phyloP scores from a whole-genome alignment of 257 asterid species.

The Solanum chiquidenum region DNA sequence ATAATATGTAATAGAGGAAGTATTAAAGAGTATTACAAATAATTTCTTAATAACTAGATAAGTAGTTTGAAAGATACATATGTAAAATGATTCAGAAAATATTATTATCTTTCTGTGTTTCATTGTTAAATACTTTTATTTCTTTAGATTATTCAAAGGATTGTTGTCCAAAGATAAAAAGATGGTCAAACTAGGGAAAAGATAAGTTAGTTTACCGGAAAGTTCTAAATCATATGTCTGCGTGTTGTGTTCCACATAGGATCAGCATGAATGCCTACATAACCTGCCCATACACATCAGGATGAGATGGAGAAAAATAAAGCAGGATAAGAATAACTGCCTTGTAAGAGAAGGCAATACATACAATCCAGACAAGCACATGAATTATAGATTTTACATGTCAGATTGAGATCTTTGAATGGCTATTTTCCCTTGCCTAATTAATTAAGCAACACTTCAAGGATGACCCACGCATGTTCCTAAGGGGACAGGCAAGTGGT shows the following conservation, averaged over 20 bases:
- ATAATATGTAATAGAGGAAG: background rate
- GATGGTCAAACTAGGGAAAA: background rate
- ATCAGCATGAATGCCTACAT: background rate
- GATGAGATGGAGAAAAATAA: background rate
- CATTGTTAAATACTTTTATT: background rate
- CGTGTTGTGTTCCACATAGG: background rate
- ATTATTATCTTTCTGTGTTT: background rate
- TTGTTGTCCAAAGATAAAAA: background rate
- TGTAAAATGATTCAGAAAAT: background rate
- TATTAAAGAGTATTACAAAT: background rate
- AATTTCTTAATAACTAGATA: background rate
- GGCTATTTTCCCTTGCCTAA: background rate
- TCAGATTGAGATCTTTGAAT: background rate
- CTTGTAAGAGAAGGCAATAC: background rate
- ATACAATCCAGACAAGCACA: background rate
- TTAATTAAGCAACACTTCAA: background rate
- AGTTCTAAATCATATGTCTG: background rate
- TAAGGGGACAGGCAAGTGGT: background rate
- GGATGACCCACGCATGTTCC: background rate
- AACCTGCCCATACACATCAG: background rate
- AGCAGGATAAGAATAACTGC: background rate
- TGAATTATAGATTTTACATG: background rate
- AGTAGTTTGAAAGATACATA: background rate
- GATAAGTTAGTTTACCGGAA: background rate
- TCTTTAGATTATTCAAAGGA: background rate